Evolutionary conservation across 1,284 basidiomycete species (phyloP), one percentile per base, ranked within the genome.

Genomic region (Phenoliferia sp.): DNA sequence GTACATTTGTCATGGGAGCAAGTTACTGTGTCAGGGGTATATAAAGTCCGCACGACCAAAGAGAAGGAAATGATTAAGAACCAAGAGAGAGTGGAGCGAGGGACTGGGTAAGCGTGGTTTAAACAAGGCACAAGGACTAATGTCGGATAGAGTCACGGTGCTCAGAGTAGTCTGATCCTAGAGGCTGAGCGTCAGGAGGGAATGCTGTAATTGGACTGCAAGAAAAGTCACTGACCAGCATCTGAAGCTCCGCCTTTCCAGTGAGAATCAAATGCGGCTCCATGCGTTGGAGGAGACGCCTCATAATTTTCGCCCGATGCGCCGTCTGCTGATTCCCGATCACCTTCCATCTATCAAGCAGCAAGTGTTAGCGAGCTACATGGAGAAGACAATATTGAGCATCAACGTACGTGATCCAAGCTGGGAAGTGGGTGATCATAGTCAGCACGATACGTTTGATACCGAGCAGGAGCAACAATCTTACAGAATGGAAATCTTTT

Each of bases 401-500:
- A 22, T 44, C 12, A 44, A 22, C 39, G 5, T 22, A 52, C 48
- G 17, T 52, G 48, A 26, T 52, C 48, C 6, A 52, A 22, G 48
- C 48, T 52, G 48, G 6, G 6, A 26, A 7, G 48, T 6, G 28
- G 5, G 39, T 12, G 22, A 6, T n/a, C 5, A 52, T 6, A 26
- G 48, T 52, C 48, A 52, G 48, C 48, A 12, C 12, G 48, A 9
- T 6, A 52, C 9, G 9, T 19, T 52, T 19, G 17, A 52, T 12
- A 7, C 22, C 22, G 17, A 52, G 6, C 19, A 7, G 48, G 48
- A 19, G 6, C 48, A 19, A 22, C n/a, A 52, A 19, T 19, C 48
- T 52, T 26, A 56, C n/a, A 56, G 54, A 6, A 56, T 56, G 28
- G 54, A 56, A 28, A 56, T 56, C 54, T 56, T 56, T 56, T 56